A percentile compares a stretch with the other conserved stretches of the same genome.
These are phyloP conservation scores for Rickenella mellea DNA, from an alignment of 768 basidiomycete genomes.

Conservation along the genomic window DNA sequence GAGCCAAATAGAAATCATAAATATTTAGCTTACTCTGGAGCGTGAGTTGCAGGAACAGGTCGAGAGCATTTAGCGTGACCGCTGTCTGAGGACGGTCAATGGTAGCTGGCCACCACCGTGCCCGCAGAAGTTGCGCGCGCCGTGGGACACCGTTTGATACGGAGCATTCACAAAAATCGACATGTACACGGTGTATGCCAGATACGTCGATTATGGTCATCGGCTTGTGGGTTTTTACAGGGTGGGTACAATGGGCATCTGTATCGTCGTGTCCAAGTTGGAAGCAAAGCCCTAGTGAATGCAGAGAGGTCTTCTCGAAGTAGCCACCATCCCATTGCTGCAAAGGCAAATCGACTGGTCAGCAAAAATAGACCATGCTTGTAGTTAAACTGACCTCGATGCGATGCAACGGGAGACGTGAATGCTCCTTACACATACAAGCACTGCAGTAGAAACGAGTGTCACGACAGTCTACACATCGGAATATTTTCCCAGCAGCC, in stretches of 20 bases:
- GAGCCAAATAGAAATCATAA: constrained; percentile 7
- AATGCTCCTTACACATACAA: not conserved
- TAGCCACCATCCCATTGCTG: constrained; percentile 1
- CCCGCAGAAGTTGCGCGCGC: constrained; percentile 5
- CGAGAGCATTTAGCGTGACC: constrained; percentile 5
- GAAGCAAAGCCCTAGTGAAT: constrained; percentile 5
- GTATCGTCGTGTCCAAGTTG: constrained; percentile 7
- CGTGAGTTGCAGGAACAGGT: constrained; percentile 4
- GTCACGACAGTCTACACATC: not conserved
- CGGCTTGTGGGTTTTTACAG: not conserved
- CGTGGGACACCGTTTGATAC: not conserved
- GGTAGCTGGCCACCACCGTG: constrained; percentile 9
- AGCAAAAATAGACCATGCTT: not conserved
- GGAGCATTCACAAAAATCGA: constrained; percentile 3
- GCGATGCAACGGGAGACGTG: not conserved
- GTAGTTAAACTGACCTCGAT: not conserved
- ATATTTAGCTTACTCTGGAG: constrained; percentile 9
- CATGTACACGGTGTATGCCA: constrained; percentile 7
- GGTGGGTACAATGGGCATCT: not conserved
- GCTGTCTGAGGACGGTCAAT: constrained; percentile 3
- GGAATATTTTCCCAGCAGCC: not conserved
- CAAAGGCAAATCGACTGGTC: not conserved
- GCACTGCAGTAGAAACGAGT: not conserved
- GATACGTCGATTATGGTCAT: constrained; percentile 4
- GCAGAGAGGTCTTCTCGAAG: constrained; percentile 3